A percentile compares a stretch with the other conserved stretches of the same genome.
Evolutionary conservation across 441 rosid genomes (phyloP).

Genomic region (Euphorbia schlechtendalii): DNA sequence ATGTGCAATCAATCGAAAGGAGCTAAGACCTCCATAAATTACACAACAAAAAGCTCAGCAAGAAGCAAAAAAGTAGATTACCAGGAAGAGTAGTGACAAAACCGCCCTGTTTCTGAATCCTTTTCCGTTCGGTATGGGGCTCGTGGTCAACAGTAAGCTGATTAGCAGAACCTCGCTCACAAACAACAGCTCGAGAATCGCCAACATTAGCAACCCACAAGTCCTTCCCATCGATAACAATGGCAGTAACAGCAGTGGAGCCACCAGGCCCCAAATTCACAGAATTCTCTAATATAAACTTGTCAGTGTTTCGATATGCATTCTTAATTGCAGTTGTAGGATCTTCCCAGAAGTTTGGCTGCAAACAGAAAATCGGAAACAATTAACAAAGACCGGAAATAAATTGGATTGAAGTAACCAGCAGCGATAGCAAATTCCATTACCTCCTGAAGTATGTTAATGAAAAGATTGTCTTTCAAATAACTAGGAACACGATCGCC

Average conservation of each 20-base stretch:
- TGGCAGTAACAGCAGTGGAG: slow-evolving; percentile 66
- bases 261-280: slow-evolving; percentile 63
- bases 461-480: slow-evolving; percentile 47
- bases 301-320: slow-evolving; percentile 50
- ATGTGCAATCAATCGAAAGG: slow-evolving; percentile 11
- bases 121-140: slow-evolving; percentile 43
- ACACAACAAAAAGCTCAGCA: neutral
- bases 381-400: neutral
- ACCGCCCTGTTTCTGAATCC: slow-evolving; percentile 57
- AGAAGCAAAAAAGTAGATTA: slow-evolving; percentile 3
- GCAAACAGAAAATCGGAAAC: slow-evolving; percentile 10
- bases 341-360: slow-evolving; percentile 50
- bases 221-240: slow-evolving; percentile 53
- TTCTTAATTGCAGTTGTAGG: slow-evolving; percentile 39
- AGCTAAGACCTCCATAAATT: neutral
- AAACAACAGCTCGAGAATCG: slow-evolving; percentile 62
- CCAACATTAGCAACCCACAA: slow-evolving; percentile 63
- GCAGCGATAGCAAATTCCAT: neutral
- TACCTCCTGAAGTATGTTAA: slow-evolving; percentile 54
- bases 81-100: slow-evolving; percentile 57
- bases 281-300: slow-evolving; percentile 38
- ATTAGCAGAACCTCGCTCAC: slow-evolving; percentile 53
- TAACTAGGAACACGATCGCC: slow-evolving; percentile 61
- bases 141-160: slow-evolving; percentile 64
- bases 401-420: neutral